These are phyloP conservation scores for Telfairia occidentalis DNA, from an alignment of 331 rosid genomes.

Conservation along the genomic window DNA sequence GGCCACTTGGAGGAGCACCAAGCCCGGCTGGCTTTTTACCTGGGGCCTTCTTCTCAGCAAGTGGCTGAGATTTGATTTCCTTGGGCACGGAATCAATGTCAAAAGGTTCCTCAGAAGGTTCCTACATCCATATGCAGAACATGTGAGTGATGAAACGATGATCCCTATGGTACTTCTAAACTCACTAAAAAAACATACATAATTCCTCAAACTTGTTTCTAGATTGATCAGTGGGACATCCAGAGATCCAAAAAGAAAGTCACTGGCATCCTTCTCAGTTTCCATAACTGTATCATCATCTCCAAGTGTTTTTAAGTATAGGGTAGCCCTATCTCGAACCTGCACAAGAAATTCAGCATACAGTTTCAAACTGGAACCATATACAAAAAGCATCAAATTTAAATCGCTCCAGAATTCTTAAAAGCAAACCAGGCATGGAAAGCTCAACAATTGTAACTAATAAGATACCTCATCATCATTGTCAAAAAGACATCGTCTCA, in stretches of 20 bases:
- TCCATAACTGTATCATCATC: slow-evolving; percentile 63
- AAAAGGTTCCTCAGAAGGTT: slow-evolving; percentile 85
- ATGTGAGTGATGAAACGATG: slow-evolving; percentile 20
- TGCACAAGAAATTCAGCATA: slow-evolving; percentile 16
- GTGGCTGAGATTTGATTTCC: slow-evolving; percentile 86
- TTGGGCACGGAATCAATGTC: slow-evolving; percentile 64
- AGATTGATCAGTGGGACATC: slow-evolving; percentile 81
- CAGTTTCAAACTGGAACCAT: neutral
- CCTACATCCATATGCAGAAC: slow-evolving; percentile 43
- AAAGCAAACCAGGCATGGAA: slow-evolving; percentile 6
- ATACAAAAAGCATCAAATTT: neutral
- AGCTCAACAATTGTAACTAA: slow-evolving; percentile 2
- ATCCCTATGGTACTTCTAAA: slow-evolving; percentile 5
- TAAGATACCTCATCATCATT: slow-evolving; percentile 78
- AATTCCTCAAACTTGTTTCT: slow-evolving; percentile 76
- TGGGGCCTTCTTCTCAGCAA: slow-evolving; percentile 83
- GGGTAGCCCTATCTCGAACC: slow-evolving; percentile 99
- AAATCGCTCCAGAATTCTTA: neutral
- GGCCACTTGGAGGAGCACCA: slow-evolving; percentile 72
- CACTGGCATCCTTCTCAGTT: slow-evolving; percentile 55
- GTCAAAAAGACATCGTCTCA: slow-evolving; percentile 88
- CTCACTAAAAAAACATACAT: slow-evolving; percentile 31
- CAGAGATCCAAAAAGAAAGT: slow-evolving; percentile 80
- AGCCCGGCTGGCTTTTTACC: slow-evolving; percentile 83
- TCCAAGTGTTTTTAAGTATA: slow-evolving; percentile 75